Percentiles rank a stretch among this genome's conserved stretches.
These are phyloP conservation scores for Symbiotaphrina buchneri DNA, from an alignment of 495 filamentous ascomycete genomes.

Conservation along the genomic window DNA sequence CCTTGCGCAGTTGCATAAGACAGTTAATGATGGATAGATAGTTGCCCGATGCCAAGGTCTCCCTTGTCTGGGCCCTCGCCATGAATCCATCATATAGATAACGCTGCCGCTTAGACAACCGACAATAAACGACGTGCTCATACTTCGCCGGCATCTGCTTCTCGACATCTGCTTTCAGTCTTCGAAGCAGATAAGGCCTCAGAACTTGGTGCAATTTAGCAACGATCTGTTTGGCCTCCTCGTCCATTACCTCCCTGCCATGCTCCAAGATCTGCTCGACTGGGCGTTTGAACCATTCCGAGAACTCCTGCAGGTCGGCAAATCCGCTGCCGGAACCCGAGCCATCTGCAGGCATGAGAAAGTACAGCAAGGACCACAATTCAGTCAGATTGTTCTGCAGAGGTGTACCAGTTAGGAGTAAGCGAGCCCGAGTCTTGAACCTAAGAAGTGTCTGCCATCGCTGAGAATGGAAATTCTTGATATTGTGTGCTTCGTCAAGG, in stretches of 20 bases:
- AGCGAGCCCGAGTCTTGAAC: slow-evolving; percentile 67
- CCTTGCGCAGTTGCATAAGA: slow-evolving; percentile 91
- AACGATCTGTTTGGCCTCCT: slow-evolving; percentile 73
- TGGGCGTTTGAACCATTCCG: slow-evolving; percentile 79
- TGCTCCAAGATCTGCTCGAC: slow-evolving; percentile 91
- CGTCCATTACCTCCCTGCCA: slow-evolving; percentile 79
- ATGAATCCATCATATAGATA: slow-evolving; percentile 95
- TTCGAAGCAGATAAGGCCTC: slow-evolving; percentile 75
- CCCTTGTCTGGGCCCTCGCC: slow-evolving; percentile 72
- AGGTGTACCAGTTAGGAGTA: slow-evolving; percentile 87
- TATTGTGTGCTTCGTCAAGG: slow-evolving; percentile 96
- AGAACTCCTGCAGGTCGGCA: slow-evolving; percentile 76
- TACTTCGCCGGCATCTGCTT: slow-evolving; percentile 99
- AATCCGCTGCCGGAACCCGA: slow-evolving; percentile 53
- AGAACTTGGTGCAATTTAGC: slow-evolving; percentile 82
- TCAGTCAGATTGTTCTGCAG: slow-evolving; percentile 95
- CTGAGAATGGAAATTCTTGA: slow-evolving; percentile 97
- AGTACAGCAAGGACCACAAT: slow-evolving; percentile 91
- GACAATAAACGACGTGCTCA: slow-evolving; percentile 88
- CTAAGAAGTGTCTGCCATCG: slow-evolving; percentile 87
- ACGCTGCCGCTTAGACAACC: slow-evolving; percentile 80
- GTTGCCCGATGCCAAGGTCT: slow-evolving; percentile 81
- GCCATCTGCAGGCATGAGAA: slow-evolving; percentile 76
- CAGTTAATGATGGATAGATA: slow-evolving; percentile 97
- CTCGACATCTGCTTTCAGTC: slow-evolving; percentile 93